These are phyloP conservation scores for Spizellomyces sp. DNA, from an alignment of 192 early-diverging fungal species.

Conservation along the genomic window DNA sequence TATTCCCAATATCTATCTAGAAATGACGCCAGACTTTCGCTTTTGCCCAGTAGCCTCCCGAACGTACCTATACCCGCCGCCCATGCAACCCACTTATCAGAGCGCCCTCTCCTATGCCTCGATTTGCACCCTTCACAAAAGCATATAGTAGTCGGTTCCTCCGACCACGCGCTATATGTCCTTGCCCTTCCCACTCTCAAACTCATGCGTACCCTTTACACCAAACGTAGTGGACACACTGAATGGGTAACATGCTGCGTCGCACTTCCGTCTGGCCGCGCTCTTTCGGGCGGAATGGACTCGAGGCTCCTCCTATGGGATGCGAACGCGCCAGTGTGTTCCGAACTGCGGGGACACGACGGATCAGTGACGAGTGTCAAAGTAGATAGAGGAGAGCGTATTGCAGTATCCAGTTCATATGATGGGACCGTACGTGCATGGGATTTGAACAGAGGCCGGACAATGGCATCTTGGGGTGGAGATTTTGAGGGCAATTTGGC, in stretches of 20 bases:
- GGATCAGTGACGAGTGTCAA: slow-evolving; percentile 17
- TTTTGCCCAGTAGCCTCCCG: neutral
- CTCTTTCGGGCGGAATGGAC: slow-evolving; percentile 35
- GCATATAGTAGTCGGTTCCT: slow-evolving; percentile 10
- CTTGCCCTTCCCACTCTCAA: neutral
- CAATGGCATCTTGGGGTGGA: slow-evolving; percentile 17
- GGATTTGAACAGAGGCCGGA: neutral
- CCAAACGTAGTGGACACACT: slow-evolving; percentile 21
- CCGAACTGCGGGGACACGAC: slow-evolving; percentile 11
- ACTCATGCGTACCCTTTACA: slow-evolving; percentile 21
- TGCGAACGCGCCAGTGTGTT: slow-evolving; percentile 1
- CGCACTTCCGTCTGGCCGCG: slow-evolving; percentile 11
- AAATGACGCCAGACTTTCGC: too few species aligned
- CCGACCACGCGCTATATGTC: slow-evolving; percentile 31
- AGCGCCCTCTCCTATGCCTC: slow-evolving; percentile 23
- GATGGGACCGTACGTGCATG: slow-evolving; percentile 22
- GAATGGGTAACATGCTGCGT: slow-evolving; percentile 32
- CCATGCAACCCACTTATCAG: slow-evolving; percentile 13
- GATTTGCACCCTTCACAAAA: neutral
- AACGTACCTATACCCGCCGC: neutral
- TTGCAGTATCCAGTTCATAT: slow-evolving; percentile 15
- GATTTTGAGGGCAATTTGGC: slow-evolving; percentile 29
- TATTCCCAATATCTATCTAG: too few species aligned
- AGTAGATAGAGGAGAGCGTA: neutral
- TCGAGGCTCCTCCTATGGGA: slow-evolving; percentile 28